Percentiles rank a stretch among this genome's conserved stretches.
Conservation (phyloP, 768 basidiomycete genomes). For the Grammothele lineata region DNA sequence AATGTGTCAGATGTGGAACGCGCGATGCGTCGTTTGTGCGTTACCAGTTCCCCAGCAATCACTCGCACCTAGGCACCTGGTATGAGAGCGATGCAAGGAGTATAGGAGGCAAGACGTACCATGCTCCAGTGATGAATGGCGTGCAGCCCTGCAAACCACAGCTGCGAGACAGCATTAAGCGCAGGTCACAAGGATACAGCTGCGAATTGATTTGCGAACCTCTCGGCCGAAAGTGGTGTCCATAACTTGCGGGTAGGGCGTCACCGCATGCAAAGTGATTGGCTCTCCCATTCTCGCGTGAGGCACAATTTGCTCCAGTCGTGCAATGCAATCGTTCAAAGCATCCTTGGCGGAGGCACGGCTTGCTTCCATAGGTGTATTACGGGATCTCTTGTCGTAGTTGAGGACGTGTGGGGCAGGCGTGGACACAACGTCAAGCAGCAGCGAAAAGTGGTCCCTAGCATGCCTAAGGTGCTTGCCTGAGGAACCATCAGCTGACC, state of each 20-base stretch:
- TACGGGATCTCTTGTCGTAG: conserved; percentile 72
- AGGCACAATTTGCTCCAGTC: conserved; percentile 52
- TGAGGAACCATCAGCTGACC: conserved; percentile 23
- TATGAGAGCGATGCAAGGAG: too few relatives aligned
- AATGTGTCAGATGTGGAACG: too few relatives aligned
- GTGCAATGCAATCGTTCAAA: conserved; percentile 49
- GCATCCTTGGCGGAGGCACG: conserved; percentile 55
- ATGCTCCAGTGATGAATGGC: conserved; percentile 92
- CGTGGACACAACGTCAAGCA: conserved; percentile 50
- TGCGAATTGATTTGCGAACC: conserved; percentile 33
- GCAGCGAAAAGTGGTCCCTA: conserved; percentile 73
- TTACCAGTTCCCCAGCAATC: conserved; percentile 77
- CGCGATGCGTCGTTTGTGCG: too few relatives aligned
- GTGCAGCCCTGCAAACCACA: conserved; percentile 85
- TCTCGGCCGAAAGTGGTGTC: conserved; percentile 82
- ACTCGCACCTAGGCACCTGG: conserved; percentile 72
- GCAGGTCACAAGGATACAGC: background rate
- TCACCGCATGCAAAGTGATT: conserved; percentile 76
- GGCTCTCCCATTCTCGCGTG: conserved; percentile 45
- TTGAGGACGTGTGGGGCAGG: conserved; percentile 52
- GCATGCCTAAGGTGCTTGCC: conserved; percentile 88
- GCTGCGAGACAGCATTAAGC: conserved; percentile 31
- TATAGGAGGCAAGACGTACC: conserved; percentile 39
- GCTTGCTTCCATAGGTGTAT: conserved; percentile 81
- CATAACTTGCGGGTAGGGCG: conserved; percentile 71